Percentiles rank a stretch among this genome's conserved stretches.
Conservation (phyloP, 2,329 filamentous ascomycete species). For the Colletotrichum sp. region DNA sequence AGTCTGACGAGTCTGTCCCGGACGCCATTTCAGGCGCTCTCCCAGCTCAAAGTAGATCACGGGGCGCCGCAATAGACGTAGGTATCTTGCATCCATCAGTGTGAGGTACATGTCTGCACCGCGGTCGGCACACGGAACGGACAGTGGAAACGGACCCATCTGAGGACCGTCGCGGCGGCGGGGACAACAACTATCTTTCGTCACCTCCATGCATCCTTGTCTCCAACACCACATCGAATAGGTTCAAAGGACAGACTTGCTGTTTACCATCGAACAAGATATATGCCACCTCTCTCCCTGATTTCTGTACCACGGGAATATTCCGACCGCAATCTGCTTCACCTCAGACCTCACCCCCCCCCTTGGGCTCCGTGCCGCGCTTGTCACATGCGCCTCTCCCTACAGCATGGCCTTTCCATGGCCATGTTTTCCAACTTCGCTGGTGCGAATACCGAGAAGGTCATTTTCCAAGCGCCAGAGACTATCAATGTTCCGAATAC, state of each 20-base stretch:
- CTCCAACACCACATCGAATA: background rate
- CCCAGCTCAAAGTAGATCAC: background rate
- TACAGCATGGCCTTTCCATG: background rate
- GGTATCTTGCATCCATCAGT: background rate
- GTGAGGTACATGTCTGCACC: background rate
- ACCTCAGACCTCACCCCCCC: background rate
- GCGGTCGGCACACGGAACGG: background rate
- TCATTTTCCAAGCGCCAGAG: slow-evolving; percentile 80
- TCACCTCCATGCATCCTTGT: background rate
- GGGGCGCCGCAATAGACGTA: background rate
- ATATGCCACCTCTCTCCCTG: background rate
- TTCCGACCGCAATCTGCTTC: background rate
- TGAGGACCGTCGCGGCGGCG: slow-evolving; percentile 8
- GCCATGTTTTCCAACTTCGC: background rate
- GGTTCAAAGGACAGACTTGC: background rate
- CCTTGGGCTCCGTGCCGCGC: background rate
- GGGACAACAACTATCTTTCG: background rate
- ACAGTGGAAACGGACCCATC: slow-evolving; percentile 11
- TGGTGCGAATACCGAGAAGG: slow-evolving; percentile 85
- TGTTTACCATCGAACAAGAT: background rate
- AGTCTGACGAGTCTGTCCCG: background rate
- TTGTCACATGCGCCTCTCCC: background rate
- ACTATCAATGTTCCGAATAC: slow-evolving; percentile 59
- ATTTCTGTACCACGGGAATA: background rate
- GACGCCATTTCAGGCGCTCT: background rate